Conservation (phyloP, 805 yeast genomes). For the Ogataea trehalophila region DNA sequence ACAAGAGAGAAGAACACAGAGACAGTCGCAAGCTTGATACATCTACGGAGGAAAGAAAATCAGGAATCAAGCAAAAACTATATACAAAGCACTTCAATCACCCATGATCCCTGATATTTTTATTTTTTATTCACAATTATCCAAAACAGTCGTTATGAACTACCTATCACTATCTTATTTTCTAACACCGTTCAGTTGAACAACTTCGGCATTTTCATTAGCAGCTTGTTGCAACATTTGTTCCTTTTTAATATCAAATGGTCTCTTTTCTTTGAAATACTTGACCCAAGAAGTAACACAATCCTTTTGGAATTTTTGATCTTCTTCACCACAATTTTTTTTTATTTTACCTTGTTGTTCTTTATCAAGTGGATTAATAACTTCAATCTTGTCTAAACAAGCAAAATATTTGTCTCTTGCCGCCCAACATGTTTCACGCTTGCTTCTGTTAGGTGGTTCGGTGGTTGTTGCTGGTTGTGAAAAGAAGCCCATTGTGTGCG, state of each 20-base stretch:
- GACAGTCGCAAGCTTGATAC: too few relatives aligned
- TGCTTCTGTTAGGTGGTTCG: conserved; percentile 50
- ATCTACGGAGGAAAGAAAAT: too few relatives aligned
- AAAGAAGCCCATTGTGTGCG: conserved; percentile 48
- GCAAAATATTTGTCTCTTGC: conserved; percentile 72
- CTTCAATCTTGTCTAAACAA: conserved; percentile 65
- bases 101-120: too few relatives aligned
- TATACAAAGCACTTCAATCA: too few relatives aligned
- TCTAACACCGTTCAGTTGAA: conserved; percentile 25
- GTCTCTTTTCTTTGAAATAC: conserved; percentile 87
- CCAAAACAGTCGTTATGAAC: background rate
- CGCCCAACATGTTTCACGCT: conserved; percentile 84
- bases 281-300: conserved; percentile 87
- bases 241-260: conserved; percentile 66
- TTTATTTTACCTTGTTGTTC: conserved; percentile 42
- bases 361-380: conserved; percentile 66
- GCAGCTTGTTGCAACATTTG: conserved; percentile 66
- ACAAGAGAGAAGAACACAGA: too few relatives aligned
- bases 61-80: too few relatives aligned
- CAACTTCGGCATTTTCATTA: conserved; percentile 51
- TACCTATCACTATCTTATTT: conserved; percentile 7
- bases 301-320: conserved; percentile 57
- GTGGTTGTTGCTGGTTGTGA: conserved; percentile 27
- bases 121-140: too few relatives aligned
- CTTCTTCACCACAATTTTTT: conserved; percentile 51